Evolutionary conservation across 1,284 basidiomycete genomes (phyloP).

Genomic region (Trichosporon asahii): DNA sequence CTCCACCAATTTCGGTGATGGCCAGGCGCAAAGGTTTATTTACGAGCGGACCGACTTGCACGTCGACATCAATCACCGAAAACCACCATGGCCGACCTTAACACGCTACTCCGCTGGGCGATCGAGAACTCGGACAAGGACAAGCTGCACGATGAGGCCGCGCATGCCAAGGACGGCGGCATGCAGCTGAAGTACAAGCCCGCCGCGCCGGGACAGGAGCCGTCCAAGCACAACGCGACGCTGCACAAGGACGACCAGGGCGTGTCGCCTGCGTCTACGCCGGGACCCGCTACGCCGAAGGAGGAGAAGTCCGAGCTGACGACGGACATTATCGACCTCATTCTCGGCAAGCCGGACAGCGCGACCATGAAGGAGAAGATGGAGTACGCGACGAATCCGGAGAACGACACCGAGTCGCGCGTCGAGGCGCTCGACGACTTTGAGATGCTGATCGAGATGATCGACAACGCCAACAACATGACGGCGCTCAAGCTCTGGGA

Average conservation of each 20-base stretch:
- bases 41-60: not conserved
- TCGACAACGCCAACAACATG: constrained; percentile 95
- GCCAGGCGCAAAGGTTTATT: not conserved
- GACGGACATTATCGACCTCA: constrained; percentile 73
- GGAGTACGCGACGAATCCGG: constrained; percentile 64
- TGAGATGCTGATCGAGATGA: constrained; percentile 91
- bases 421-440: constrained; percentile 84
- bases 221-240: constrained; percentile 23
- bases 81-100: constrained; percentile 25
- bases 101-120: constrained; percentile 28
- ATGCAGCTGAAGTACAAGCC: constrained; percentile 43
- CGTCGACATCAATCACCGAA: not conserved
- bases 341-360: constrained; percentile 80
- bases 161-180: constrained; percentile 6
- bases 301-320: constrained; percentile 32
- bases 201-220: constrained; percentile 15
- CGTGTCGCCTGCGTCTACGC: constrained; percentile 34
- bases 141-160: not conserved
- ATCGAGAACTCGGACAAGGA: constrained; percentile 40
- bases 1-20: not conserved
- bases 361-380: constrained; percentile 84
- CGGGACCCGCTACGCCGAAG: constrained; percentile 31
- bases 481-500: constrained; percentile 81
- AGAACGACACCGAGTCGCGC: constrained; percentile 62
- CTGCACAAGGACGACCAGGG: constrained; percentile 45